phyloP scores from a whole-genome alignment of 208 protist species.

The Porcisia hertigi region DNA sequence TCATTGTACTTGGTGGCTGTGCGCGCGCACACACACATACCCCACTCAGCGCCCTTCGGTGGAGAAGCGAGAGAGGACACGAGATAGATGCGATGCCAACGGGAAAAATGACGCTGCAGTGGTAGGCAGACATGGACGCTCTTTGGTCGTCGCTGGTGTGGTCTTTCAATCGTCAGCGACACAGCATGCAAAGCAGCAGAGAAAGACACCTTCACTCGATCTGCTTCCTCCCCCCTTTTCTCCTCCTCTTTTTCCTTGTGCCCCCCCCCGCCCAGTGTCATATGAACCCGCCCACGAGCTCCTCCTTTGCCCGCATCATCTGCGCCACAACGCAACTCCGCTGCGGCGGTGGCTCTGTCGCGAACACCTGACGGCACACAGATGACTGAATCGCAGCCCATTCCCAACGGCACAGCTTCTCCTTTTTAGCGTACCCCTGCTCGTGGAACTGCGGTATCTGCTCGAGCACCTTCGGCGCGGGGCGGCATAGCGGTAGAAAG shows the following conservation, averaged over 20 bases:
- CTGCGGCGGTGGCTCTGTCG: conserved; percentile 23
- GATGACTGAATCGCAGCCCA: conserved; percentile 25
- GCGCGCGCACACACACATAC: neutral
- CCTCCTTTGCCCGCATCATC: conserved; percentile 30
- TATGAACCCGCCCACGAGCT: conserved; percentile 47
- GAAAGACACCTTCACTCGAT: too few relatives aligned
- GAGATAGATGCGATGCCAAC: too few relatives aligned
- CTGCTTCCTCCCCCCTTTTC: neutral
- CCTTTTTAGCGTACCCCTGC: conserved; percentile 44
- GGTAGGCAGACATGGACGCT: too few relatives aligned
- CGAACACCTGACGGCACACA: conserved; percentile 28
- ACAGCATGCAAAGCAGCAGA: too few relatives aligned
- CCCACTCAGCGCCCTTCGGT: too few relatives aligned
- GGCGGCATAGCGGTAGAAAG: conserved; percentile 24
- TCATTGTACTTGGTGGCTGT: neutral
- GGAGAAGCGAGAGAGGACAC: too few relatives aligned
- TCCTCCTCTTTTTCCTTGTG: neutral
- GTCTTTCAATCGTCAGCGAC: too few relatives aligned
- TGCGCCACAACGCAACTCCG: conserved; percentile 24
- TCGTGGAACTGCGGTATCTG: conserved; percentile 48
- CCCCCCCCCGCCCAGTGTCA: neutral
- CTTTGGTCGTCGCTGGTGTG: too few relatives aligned
- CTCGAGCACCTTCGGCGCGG: conserved; percentile 23
- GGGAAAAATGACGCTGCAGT: too few relatives aligned
- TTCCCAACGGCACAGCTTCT: conserved; percentile 32